phyloP scores from a whole-genome alignment of 116 monocot species.

The Cymodocea nodosa region DNA sequence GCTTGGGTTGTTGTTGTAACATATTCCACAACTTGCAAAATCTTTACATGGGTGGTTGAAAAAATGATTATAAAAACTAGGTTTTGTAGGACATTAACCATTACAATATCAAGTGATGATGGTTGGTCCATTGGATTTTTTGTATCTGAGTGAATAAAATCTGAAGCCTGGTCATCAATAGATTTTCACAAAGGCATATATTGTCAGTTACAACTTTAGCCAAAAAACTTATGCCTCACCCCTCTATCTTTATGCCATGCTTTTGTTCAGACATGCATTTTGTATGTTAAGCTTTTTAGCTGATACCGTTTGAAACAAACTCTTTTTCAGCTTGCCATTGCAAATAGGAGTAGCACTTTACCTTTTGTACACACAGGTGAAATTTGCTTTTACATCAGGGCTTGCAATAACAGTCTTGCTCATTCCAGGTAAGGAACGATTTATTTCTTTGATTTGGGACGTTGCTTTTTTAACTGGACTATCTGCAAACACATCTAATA shows the following conservation, averaged over 20 bases:
- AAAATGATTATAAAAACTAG: too few species aligned
- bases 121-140: too few species aligned
- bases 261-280: not conserved
- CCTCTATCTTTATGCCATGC: not conserved
- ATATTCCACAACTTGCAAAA: too few species aligned
- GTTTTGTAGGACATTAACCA: too few species aligned
- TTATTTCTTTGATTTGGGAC: not conserved
- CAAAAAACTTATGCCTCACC: not conserved
- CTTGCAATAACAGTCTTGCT: conserved; percentile 77
- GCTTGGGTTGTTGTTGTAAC: too few species aligned
- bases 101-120: too few species aligned
- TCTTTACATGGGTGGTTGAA: too few species aligned
- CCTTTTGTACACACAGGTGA: conserved; percentile 92
- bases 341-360: conserved; percentile 89
- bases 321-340: conserved; percentile 62
- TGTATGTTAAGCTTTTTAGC: not conserved
- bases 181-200: too few species aligned
- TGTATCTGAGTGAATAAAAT: too few species aligned
- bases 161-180: too few species aligned
- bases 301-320: not conserved
- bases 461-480: not conserved
- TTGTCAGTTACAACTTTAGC: not conserved
- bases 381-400: conserved; percentile 90
- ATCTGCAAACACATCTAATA: not conserved
- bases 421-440: conserved; percentile 71